Evolutionary conservation across 2,329 filamentous ascomycete genomes (phyloP).

Genomic region (Monosporascus ibericus): DNA sequence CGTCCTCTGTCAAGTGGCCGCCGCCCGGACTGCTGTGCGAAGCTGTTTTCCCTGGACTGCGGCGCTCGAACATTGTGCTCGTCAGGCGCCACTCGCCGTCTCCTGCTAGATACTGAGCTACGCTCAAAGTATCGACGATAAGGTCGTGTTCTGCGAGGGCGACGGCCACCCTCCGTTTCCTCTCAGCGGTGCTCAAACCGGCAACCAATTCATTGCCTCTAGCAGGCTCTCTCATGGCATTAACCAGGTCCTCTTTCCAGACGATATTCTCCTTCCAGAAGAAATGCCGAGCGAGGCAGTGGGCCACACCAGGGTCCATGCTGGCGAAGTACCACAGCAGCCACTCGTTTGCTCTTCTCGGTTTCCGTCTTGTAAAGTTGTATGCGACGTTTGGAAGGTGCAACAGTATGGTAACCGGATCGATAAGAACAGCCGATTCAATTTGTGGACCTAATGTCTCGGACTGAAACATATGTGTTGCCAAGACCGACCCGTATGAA

Average conservation of each 20-base stretch:
- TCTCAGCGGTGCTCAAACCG: constrained; percentile 2
- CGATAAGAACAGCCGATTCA: constrained; percentile 39
- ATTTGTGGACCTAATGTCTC: constrained; percentile 43
- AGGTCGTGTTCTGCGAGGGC: constrained; percentile 55
- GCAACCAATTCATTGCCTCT: constrained; percentile 4
- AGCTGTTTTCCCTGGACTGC: constrained; percentile 22
- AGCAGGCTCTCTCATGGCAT: constrained; percentile 8
- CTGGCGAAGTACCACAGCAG: constrained; percentile 66
- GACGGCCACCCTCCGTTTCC: constrained; percentile 41
- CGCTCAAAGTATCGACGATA: constrained; percentile 55
- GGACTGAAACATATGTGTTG: constrained; percentile 54
- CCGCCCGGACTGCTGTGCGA: constrained; percentile 6
- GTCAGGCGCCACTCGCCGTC: constrained; percentile 23
- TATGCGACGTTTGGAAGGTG: constrained; percentile 66
- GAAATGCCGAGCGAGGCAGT: constrained; percentile 59
- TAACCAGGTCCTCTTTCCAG: constrained; percentile 60
- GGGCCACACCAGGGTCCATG: constrained; percentile 60
- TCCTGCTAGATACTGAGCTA: constrained; percentile 50
- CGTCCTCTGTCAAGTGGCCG: constrained; percentile 23
- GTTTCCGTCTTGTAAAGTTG: constrained; percentile 57
- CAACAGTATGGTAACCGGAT: constrained; percentile 62
- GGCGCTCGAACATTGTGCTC: constrained; percentile 6
- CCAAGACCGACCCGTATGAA: constrained; percentile 58
- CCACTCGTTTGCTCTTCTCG: constrained; percentile 58
- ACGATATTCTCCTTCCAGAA: constrained; percentile 67